A percentile compares a stretch with the other conserved stretches of the same genome.
phyloP scores from a whole-genome alignment of 2,329 filamentous ascomycete genomes.

The Diaporthe velutina region DNA sequence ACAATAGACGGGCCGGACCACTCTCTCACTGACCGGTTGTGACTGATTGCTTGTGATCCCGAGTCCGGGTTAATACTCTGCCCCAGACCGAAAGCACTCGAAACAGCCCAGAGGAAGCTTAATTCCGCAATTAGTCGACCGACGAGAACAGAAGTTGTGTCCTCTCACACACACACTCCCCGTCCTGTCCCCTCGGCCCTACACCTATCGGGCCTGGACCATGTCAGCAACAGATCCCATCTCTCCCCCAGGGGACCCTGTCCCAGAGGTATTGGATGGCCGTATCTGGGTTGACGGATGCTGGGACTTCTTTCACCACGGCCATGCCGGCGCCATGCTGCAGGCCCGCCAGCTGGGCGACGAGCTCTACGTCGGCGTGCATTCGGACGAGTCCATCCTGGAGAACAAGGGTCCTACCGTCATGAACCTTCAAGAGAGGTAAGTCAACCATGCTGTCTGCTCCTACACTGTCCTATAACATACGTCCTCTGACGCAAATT shows the following conservation, averaged over 20 bases:
- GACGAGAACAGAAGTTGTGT: not conserved
- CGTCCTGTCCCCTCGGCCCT: not conserved
- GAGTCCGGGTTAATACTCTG: not conserved
- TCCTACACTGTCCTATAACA: slow-evolving; percentile 36
- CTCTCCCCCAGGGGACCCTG: slow-evolving; percentile 60
- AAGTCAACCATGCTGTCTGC: slow-evolving; percentile 47
- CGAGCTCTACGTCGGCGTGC: slow-evolving; percentile 91
- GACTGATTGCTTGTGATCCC: not conserved
- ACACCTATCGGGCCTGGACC: not conserved
- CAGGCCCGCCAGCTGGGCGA: slow-evolving; percentile 92
- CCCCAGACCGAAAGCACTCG: slow-evolving; percentile 1
- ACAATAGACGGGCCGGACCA: not conserved
- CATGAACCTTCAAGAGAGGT: slow-evolving; percentile 93
- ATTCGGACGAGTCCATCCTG: slow-evolving; percentile 95
- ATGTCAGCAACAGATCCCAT: slow-evolving; percentile 44
- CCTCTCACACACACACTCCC: not conserved
- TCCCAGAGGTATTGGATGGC: slow-evolving; percentile 70
- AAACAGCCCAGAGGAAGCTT: slow-evolving; percentile 1
- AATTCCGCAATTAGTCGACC: not conserved
- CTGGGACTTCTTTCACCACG: slow-evolving; percentile 91
- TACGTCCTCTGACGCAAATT: not conserved
- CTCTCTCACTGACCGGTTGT: not conserved
- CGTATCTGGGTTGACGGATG: slow-evolving; percentile 99
- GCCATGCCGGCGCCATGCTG: slow-evolving; percentile 96
- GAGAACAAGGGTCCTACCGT: slow-evolving; percentile 98